These are phyloP conservation scores for Mortierella sp. DNA, from an alignment of 371 early-diverging fungal species.

Conservation along the genomic window DNA sequence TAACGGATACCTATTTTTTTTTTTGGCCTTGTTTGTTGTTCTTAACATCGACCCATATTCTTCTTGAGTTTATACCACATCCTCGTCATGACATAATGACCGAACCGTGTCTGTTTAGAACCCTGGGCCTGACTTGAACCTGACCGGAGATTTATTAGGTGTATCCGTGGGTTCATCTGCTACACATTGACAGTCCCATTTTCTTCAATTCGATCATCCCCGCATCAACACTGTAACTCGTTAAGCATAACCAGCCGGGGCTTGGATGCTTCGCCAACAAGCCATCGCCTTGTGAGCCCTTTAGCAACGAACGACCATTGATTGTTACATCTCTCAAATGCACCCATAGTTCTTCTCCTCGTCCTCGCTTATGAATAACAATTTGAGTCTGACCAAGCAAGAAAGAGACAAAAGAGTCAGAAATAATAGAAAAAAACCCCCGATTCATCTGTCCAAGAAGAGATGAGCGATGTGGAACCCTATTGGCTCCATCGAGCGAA, in stretches of 20 bases:
- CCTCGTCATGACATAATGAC: neutral
- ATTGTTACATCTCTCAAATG: neutral
- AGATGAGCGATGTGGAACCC: conserved; percentile 11
- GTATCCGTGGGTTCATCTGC: conserved; percentile 5
- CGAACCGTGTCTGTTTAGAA: neutral
- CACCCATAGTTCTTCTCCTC: neutral
- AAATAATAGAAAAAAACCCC: neutral
- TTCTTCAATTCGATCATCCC: neutral
- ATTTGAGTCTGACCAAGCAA: neutral
- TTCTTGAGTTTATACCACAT: neutral
- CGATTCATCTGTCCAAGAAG: neutral
- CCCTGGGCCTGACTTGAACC: neutral
- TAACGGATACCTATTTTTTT: neutral
- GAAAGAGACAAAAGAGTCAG: neutral
- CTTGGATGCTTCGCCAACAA: neutral
- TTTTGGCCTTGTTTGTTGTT: neutral
- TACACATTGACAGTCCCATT: neutral
- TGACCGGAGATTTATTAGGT: conserved; percentile 5
- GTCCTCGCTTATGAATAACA: neutral
- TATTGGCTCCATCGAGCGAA: neutral
- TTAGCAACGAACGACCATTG: neutral
- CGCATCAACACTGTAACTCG: neutral
- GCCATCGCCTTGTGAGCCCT: neutral
- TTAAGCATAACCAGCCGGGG: neutral
- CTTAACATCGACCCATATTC: neutral